Percentiles rank a stretch among this genome's conserved stretches.
These are phyloP conservation scores for Paramecium pentaurelia DNA, from an alignment of 73 alveolate species.

Conservation along the genomic window DNA sequence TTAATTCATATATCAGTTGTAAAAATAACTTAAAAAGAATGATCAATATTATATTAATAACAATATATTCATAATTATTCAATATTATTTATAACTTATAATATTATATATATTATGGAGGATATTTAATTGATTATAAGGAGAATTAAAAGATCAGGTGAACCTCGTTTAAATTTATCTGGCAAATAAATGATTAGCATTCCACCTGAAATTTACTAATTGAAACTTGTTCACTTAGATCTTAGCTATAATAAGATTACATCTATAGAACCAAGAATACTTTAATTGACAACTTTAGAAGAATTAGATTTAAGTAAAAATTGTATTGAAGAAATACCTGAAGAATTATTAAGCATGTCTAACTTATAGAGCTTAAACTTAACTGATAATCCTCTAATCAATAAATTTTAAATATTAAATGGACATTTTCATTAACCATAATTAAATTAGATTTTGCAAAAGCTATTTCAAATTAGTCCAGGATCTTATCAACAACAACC, in stretches of 20 bases:
- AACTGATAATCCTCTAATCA: constrained; percentile 71
- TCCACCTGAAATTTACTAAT: constrained; percentile 70
- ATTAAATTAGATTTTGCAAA: constrained; percentile 21
- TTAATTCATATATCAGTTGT: too few relatives aligned
- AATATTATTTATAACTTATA: neutral
- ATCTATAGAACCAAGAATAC: constrained; percentile 22
- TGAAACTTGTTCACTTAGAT: constrained; percentile 12
- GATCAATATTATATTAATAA: neutral
- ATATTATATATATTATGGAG: constrained; percentile 61
- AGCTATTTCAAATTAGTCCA: constrained; percentile 4
- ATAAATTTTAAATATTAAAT: constrained; percentile 61
- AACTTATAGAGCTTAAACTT: constrained; percentile 68
- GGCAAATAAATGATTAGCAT: constrained; percentile 72
- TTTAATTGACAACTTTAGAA: constrained; percentile 68
- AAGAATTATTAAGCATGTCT: constrained; percentile 62
- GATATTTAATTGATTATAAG: constrained; percentile 79
- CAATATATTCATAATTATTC: neutral
- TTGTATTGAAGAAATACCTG: constrained; percentile 67
- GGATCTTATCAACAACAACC: neutral
- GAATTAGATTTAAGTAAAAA: constrained; percentile 71
- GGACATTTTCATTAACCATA: constrained; percentile 53
- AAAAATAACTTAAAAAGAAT: too few relatives aligned
- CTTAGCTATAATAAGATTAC: constrained; percentile 52
- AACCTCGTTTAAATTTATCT: constrained; percentile 68
- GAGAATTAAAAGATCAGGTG: constrained; percentile 81